These are phyloP conservation scores for Paramecium octaurelia DNA, from an alignment of 73 alveolate species.

Conservation along the genomic window DNA sequence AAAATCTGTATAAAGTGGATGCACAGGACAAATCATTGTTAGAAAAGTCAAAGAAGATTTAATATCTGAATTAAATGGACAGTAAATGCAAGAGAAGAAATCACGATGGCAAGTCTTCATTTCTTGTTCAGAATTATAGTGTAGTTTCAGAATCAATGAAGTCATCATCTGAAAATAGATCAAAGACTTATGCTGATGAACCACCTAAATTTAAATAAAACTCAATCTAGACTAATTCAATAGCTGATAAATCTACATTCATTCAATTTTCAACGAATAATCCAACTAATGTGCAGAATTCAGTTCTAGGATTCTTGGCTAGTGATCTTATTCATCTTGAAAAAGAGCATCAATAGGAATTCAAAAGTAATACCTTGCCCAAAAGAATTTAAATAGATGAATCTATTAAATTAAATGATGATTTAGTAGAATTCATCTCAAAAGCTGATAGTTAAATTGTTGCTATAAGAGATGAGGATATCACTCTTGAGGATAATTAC, in stretches of 20 bases:
- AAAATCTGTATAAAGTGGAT: background rate
- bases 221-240: background rate
- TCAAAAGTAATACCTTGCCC: background rate
- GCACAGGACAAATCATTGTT: background rate
- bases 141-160: background rate
- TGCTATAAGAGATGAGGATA: conserved; percentile 29
- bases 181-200: background rate
- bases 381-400: background rate
- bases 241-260: background rate
- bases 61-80: background rate
- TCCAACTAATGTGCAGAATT: background rate
- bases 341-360: background rate
- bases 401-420: background rate
- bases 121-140: background rate
- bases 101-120: background rate
- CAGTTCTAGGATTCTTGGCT: background rate
- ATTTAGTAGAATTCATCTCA: background rate
- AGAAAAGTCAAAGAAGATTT: background rate
- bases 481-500: background rate
- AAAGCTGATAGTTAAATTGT: conserved; percentile 19
- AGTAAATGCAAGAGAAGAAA: background rate
- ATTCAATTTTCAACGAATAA: background rate
- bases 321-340: background rate
- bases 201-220: background rate
- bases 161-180: background rate